Evolutionary conservation across 225 moss, liverwort and hornwort genomes (phyloP), one percentile per base, ranked within the genome.

Genomic region (Bryoerythrophyllum caledonicum): DNA sequence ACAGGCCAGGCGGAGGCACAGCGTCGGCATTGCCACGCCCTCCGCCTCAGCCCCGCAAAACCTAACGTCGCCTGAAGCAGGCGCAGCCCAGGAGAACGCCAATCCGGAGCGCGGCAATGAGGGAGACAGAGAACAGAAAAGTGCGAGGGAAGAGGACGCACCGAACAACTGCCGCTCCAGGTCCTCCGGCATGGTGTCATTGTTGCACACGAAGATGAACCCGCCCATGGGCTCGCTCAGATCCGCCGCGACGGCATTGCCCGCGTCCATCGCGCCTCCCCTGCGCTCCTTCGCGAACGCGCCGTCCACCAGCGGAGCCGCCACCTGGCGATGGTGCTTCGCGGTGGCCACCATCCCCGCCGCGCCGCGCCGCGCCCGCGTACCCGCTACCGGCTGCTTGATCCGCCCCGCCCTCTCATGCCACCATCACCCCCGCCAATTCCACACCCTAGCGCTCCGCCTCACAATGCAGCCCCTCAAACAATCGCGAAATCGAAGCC

Each of bases 201-300:
- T 99, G 87, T 93, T 99, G 90, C 99, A 99, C 25, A 99, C 91
- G 78, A 99, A 99, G 70, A 99, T 99, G 81, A 99, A 95, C 67
- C 99, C 99, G 37, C 99, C 99, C 9, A 99, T 89, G n/a, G 93
- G 93, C 79, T 92, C 95, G 74, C 80, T 88, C 69, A 86, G 81
- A 57, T 82, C 78, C 34, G 81, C 68, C 25, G 80, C 84, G 43
- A 74, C 81, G 68, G 51, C 46, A 17, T 46, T n/a, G n/a, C n/a
- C n/a, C n/a, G n/a, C n/a, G n/a, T n/a, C n/a, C n/a, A n/a, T n/a
- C n/a, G n/a, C n/a, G n/a, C n/a, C n/a, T n/a, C n/a, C n/a, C n/a
- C n/a, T n/a, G n/a, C n/a, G n/a, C n/a, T n/a, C n/a, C n/a, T n/a
- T n/a, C 46, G 54, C 86, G 28, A n/a, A n/a, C n/a, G n/a, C n/a